Conservation (phyloP, 2,329 filamentous ascomycete genomes). For the Berkeleyomyces rouxiae region DNA sequence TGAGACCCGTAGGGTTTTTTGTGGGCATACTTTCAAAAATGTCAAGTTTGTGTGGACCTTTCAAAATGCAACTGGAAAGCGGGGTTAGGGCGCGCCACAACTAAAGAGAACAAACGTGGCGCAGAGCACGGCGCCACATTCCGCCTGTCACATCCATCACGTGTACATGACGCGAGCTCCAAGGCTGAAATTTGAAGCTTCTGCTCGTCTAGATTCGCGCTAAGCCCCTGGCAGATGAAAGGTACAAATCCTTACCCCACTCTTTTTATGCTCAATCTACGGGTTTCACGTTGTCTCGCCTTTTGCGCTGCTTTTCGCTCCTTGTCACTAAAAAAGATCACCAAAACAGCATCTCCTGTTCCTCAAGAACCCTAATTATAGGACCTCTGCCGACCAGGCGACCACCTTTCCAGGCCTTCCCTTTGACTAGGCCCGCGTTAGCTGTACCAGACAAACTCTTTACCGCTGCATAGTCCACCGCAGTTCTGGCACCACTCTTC, state of each 20-base stretch:
- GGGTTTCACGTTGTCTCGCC: conserved; percentile 2
- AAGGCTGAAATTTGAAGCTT: not conserved
- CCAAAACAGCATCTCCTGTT: conserved; percentile 1
- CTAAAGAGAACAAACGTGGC: not conserved
- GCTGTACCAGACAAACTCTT: not conserved
- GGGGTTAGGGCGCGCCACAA: not conserved
- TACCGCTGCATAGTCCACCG: not conserved
- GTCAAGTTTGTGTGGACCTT: conserved; percentile 12
- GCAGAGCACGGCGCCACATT: not conserved
- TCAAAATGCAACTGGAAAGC: conserved; percentile 1
- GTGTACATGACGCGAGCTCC: conserved; percentile 4
- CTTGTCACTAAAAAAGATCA: not conserved
- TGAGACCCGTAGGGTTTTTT: conserved; percentile 12
- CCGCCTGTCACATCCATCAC: conserved; percentile 1
- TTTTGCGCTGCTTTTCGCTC: not conserved
- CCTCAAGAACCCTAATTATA: conserved; percentile 1
- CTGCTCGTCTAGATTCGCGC: conserved; percentile 1
- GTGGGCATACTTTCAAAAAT: conserved; percentile 10
- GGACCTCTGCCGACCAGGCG: not conserved
- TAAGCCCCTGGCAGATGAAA: conserved; percentile 12
- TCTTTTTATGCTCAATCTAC: conserved; percentile 3
- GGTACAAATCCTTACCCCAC: conserved; percentile 8
- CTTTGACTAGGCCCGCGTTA: not conserved
- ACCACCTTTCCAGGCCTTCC: not conserved
- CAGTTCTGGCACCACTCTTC: not conserved